Conservation (phyloP, 495 filamentous ascomycete species). For the Penicillium argentinense region DNA sequence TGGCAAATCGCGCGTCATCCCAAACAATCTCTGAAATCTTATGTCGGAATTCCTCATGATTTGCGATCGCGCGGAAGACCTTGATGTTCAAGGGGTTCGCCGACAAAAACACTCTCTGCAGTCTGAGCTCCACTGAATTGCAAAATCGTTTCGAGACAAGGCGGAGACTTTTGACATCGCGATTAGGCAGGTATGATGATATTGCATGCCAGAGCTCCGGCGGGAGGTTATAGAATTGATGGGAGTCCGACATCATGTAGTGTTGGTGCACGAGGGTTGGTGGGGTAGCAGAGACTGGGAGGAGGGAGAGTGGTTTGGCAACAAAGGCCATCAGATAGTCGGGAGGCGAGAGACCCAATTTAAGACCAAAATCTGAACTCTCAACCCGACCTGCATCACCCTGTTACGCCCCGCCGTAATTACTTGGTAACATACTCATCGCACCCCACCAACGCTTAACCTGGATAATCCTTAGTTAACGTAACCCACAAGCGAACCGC, state of each 20-base stretch:
- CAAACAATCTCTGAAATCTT: conserved; percentile 27
- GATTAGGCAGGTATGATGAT: conserved; percentile 7
- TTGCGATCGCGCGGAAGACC: conserved; percentile 11
- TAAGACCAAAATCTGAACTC: too few species aligned
- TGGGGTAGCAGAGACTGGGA: too few species aligned
- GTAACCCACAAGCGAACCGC: too few species aligned
- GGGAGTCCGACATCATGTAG: not conserved
- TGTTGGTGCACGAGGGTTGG: too few species aligned
- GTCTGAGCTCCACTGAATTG: not conserved
- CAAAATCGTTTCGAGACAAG: conserved; percentile 7
- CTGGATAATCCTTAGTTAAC: too few species aligned
- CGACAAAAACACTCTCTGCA: conserved; percentile 12
- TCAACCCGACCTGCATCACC: too few species aligned
- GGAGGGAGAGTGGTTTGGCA: too few species aligned
- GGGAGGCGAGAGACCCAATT: too few species aligned
- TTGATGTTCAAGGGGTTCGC: conserved; percentile 12
- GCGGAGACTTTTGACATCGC: conserved; percentile 11
- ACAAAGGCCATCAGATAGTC: too few species aligned
- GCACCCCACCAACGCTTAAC: too few species aligned
- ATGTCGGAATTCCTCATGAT: conserved; percentile 5
- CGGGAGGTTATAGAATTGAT: not conserved
- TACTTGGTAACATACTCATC: too few species aligned
- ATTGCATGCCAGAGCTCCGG: not conserved
- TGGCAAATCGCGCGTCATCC: conserved; percentile 24
- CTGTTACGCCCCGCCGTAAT: too few species aligned